Base-by-base conservation (phyloP, 2,329 filamentous ascomycete species). In the Microsporum ferrugineum region DNA sequence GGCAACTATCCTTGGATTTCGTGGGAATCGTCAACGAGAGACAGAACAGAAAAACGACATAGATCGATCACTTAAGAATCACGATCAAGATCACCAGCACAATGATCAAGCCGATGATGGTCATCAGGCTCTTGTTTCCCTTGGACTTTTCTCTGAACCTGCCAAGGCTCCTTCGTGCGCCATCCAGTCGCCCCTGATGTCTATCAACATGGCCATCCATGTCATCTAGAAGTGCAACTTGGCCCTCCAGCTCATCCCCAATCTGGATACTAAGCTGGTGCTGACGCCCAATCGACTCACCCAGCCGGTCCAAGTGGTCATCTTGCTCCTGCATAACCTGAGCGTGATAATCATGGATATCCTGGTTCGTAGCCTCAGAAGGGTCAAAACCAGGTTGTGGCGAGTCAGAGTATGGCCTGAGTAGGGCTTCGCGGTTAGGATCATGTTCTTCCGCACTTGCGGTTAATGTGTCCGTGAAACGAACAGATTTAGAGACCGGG, bases 201-300 rank as follows among this genome's bases (percentile, higher is more conserved):
- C 91, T 79, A 72, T 96, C 91, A 5, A 91, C 88, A 23, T 87
- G 82, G 51, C 82, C 82, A 70, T 97, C 94, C 51, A 95, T 85
- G 68, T 96, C 92, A 72, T 96, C 92, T 34, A 99, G 79, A 79
- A 99, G 80, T 67, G 87, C 81, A 41, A 95, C 88, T 69, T 99
- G 94, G 67, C 85, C 87, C 68, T 97, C 94, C 39, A 99, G 80
- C 79, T 99, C 94, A 72, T 96, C 89, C 34, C 94, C 92, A 69
- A 99, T 97, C 77, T 94, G 89, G 78, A 96, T 95, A 71, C 88
- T 91, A 64, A 99, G 80, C 77, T 97, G 89, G 57, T 95, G 82
- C 78, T 97, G 94, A 43, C 94, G 84, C 2, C 88, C 83, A 67
- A 99, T 96, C 62, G 85, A 89, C 69, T 85, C 84, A n/a, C 91